These are phyloP conservation scores for Tricladium varicosporioides DNA, from an alignment of 2,329 filamentous ascomycete species.

Conservation along the genomic window DNA sequence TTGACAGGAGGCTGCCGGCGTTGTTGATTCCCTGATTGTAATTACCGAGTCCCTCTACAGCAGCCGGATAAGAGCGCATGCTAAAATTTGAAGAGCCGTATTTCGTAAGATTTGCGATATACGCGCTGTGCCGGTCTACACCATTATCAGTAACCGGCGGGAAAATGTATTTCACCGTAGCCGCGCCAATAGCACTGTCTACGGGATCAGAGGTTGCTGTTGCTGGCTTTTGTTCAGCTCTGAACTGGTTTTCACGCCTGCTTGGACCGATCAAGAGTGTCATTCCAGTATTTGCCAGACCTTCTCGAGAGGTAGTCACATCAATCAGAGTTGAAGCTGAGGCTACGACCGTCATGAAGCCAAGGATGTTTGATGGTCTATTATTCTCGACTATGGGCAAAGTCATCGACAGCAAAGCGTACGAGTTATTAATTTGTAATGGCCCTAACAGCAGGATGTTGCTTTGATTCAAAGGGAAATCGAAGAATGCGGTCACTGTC, in stretches of 20 bases:
- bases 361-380: slow-evolving; percentile 62
- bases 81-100: slow-evolving; percentile 48
- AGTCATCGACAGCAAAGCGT: slow-evolving; percentile 77
- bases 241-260: slow-evolving; percentile 64
- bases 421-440: slow-evolving; percentile 60
- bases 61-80: slow-evolving; percentile 61
- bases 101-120: slow-evolving; percentile 35
- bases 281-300: slow-evolving; percentile 66
- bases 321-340: slow-evolving; percentile 63
- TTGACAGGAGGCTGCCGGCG: slow-evolving; percentile 65
- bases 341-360: slow-evolving; percentile 80
- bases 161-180: slow-evolving; percentile 57
- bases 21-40: slow-evolving; percentile 56
- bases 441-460: slow-evolving; percentile 74
- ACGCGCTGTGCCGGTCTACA: slow-evolving; percentile 47
- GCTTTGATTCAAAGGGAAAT: slow-evolving; percentile 40
- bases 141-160: slow-evolving; percentile 43
- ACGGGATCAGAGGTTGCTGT: slow-evolving; percentile 45
- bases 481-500: slow-evolving; percentile 26
- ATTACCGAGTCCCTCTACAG: slow-evolving; percentile 56
- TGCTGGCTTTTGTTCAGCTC: slow-evolving; percentile 42
- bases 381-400: slow-evolving; percentile 72
- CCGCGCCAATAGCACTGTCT: slow-evolving; percentile 39
- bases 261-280: slow-evolving; percentile 70
- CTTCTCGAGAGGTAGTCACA: slow-evolving; percentile 63